Evolutionary conservation across 1,139 yeast genomes (phyloP).

Genomic region (Eremothecium cymbalariae): DNA sequence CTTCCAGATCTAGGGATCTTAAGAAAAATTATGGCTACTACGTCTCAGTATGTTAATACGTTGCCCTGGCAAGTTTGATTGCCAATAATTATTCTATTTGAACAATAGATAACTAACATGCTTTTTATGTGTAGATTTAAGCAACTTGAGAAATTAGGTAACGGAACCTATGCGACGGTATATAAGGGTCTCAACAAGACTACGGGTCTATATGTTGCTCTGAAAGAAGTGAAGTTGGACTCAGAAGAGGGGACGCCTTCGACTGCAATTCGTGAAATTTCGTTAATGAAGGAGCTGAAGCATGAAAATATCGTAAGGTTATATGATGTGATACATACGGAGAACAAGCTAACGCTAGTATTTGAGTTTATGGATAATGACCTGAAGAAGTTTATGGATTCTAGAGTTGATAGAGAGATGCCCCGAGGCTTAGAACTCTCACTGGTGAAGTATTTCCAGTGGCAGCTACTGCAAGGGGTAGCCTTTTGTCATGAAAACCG

Average conservation of each 20-base stretch:
- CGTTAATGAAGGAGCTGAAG: conserved; percentile 90
- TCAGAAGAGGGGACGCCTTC: conserved; percentile 98
- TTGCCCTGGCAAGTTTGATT: not conserved
- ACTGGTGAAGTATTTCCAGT: conserved; percentile 88
- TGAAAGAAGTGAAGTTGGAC: conserved; percentile 89
- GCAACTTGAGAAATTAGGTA: conserved; percentile 81
- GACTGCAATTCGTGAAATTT: conserved; percentile 93
- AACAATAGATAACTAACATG: conserved; percentile 10
- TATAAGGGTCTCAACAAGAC: conserved; percentile 90
- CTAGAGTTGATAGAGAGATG: conserved; percentile 30
- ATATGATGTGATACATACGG: conserved; percentile 94
- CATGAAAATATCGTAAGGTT: conserved; percentile 90
- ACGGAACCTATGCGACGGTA: conserved; percentile 97
- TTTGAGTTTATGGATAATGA: conserved; percentile 94
- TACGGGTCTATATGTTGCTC: conserved; percentile 87
- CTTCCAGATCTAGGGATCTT: too few species aligned
- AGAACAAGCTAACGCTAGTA: conserved; percentile 85
- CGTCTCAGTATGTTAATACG: conserved; percentile 23
- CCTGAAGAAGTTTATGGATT: conserved; percentile 88
- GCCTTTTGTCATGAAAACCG: conserved; percentile 93
- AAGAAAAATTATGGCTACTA: conserved; percentile 26
- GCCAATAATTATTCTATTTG: not conserved
- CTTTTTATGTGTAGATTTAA: conserved; percentile 20
- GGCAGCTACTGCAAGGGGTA: conserved; percentile 82
- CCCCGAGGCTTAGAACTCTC: conserved; percentile 42